phyloP scores from a whole-genome alignment of 768 basidiomycete genomes.

The Guyanaporus albipodus region DNA sequence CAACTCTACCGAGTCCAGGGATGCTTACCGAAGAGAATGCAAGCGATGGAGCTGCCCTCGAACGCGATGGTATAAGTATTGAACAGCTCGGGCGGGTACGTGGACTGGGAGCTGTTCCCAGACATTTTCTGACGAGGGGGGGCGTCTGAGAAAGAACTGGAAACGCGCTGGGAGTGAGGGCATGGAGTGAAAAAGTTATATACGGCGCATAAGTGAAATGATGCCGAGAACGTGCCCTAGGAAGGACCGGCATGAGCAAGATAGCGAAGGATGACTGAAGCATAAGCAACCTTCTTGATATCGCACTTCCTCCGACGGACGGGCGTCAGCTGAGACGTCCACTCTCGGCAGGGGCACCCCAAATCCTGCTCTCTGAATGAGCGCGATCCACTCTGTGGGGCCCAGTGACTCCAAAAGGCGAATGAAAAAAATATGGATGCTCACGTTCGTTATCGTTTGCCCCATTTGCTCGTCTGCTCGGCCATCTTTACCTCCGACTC shows the following conservation, averaged over 20 bases:
- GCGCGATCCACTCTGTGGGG: no score
- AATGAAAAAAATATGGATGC: no score
- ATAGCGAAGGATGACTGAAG: neutral
- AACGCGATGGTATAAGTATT: constrained; percentile 20
- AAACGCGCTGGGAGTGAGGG: neutral
- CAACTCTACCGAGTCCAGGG: no score
- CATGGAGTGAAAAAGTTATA: neutral
- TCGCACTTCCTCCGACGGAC: neutral
- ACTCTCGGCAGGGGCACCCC: no score
- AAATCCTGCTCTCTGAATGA: no score
- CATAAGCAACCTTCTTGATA: no score
- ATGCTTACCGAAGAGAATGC: constrained; percentile 17
- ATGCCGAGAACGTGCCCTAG: constrained; percentile 3
- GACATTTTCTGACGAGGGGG: constrained; percentile 15
- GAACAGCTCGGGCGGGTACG: constrained; percentile 11
- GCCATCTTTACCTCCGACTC: no score
- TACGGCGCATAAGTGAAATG: neutral
- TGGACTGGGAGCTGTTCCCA: constrained; percentile 1
- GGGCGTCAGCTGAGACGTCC: no score
- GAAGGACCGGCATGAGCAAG: neutral
- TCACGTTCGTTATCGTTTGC: no score
- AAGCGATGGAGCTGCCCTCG: constrained; percentile 18
- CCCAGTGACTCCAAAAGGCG: no score
- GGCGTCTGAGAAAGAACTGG: neutral
- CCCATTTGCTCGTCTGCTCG: no score